Percentiles rank a stretch among this genome's conserved stretches.
Conservation (phyloP, 371 early-diverging fungal genomes). For the Rhizopus stolonifer region DNA sequence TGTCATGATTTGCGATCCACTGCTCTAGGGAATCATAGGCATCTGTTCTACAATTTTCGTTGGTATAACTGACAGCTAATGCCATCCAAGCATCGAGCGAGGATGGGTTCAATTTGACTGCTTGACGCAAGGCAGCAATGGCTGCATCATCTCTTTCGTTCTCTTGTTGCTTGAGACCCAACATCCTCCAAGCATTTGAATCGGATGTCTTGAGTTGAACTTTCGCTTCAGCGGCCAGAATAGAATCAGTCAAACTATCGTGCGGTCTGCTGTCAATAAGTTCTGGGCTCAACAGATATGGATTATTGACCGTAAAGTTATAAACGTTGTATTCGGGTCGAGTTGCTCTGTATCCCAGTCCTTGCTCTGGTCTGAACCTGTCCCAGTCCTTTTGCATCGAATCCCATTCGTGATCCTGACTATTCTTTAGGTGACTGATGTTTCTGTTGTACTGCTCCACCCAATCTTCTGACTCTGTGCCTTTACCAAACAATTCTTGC, state of each 20-base stretch:
- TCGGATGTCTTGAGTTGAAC: slow-evolving; percentile 79
- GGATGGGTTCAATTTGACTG: slow-evolving; percentile 66
- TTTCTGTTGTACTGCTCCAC: slow-evolving; percentile 70
- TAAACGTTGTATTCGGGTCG: slow-evolving; percentile 74
- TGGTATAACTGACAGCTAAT: slow-evolving; percentile 88
- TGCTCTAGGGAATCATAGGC: slow-evolving; percentile 82
- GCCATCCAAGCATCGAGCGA: slow-evolving; percentile 75
- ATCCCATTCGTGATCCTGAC: slow-evolving; percentile 78
- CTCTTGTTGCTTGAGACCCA: slow-evolving; percentile 88
- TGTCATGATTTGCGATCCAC: slow-evolving; percentile 74
- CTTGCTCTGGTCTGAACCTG: slow-evolving; percentile 26
- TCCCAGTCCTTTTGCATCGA: slow-evolving; percentile 76
- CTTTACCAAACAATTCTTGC: slow-evolving; percentile 61
- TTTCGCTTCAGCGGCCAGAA: slow-evolving; percentile 91
- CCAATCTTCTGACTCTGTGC: slow-evolving; percentile 46
- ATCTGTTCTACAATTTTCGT: slow-evolving; percentile 76
- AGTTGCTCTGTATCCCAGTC: slow-evolving; percentile 57
- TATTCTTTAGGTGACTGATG: slow-evolving; percentile 66
- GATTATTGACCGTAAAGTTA: slow-evolving; percentile 78
- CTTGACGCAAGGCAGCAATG: slow-evolving; percentile 79
- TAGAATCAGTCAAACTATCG: slow-evolving; percentile 75
- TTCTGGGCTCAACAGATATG: slow-evolving; percentile 57
- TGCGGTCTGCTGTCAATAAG: slow-evolving; percentile 53
- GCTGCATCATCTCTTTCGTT: slow-evolving; percentile 90
- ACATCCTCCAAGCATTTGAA: slow-evolving; percentile 76